These are phyloP conservation scores for Brassica balearica DNA, from an alignment of 441 rosid genomes.

Conservation along the genomic window DNA sequence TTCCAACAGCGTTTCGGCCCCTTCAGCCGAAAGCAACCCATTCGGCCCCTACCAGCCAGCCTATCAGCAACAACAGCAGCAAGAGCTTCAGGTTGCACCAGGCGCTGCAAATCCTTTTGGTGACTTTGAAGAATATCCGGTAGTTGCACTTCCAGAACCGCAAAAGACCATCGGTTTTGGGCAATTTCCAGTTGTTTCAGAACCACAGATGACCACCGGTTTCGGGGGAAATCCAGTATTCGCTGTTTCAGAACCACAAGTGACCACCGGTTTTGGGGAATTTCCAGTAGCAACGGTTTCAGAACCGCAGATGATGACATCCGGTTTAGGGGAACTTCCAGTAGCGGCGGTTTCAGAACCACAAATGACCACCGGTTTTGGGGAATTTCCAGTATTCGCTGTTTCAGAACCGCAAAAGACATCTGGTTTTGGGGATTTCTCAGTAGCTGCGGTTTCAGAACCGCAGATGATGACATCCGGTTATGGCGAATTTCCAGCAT, in stretches of 20 bases:
- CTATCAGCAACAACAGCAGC: slow-evolving; percentile 49
- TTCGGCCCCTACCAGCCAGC: slow-evolving; percentile 70
- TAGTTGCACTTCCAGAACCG: background rate
- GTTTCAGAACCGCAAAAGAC: background rate
- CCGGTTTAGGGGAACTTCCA: slow-evolving; percentile 23
- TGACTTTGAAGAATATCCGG: slow-evolving; percentile 54
- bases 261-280: background rate
- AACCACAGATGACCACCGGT: background rate
- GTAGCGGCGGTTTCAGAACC: background rate
- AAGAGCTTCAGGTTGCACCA: slow-evolving; percentile 49
- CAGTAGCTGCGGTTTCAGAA: background rate
- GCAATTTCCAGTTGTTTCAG: slow-evolving; percentile 13
- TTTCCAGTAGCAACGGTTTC: background rate
- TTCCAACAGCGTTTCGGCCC: slow-evolving; percentile 54
- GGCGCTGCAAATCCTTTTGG: slow-evolving; percentile 44
- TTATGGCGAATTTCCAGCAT: slow-evolving; percentile 35
- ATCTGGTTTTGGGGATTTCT: background rate
- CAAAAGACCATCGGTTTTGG: background rate
- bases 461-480: background rate
- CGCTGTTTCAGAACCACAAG: background rate
- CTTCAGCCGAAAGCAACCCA: slow-evolving; percentile 65
- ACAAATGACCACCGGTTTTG: background rate
- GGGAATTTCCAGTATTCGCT: background rate
- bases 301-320: background rate
- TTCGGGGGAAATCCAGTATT: background rate